Base-by-base conservation (phyloP, 176 grass and related monocot species). In the Cymbopogon citratus region DNA sequence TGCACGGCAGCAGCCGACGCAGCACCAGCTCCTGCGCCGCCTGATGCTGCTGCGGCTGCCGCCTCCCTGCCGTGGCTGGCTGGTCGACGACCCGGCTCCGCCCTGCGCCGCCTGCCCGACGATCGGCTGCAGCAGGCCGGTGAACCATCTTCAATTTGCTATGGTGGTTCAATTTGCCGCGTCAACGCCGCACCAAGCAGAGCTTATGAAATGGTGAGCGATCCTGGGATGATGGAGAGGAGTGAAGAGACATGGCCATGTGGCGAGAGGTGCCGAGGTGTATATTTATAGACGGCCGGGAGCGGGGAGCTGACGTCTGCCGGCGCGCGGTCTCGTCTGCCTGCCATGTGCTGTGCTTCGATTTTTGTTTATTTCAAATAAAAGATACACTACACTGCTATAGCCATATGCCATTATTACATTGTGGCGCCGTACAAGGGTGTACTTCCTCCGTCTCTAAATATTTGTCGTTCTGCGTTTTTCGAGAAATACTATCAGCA, bases 1-100 rank as follows among this genome's bases (percentile, higher is more conserved):
- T 90, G 81, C 90, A 86, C 29, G 83, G 90, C 87, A 97, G 82
- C 87, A 69, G 89, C 83, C 83, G 65, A 33, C 72, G 35, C 84
- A 71, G 65, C 78, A 56, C 33, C 48, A 69, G 59, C n/a, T 66
- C 75, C 75, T 60, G 36, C 13, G 45, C 12, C 75, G 40, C 46
- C 62, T 49, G 41, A 14, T 56, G 59, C 18, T 56, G 64, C 15
- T 64, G 38, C 38, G 7, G 64, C 13, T 71, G 29, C 54, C 62
- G 67, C 74, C 86, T 80, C 64, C 54, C 83, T 19, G 11, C 31
- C 72, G n/a, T 52, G 0, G 74, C 63, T 0, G 23, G 23, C 1
- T 49, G 40, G 23, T 54, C 31, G 6, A 23, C 10, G 27, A 28
- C 51, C 71, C 71, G 27, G 35, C n/a, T n/a, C n/a, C n/a, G n/a